Base-by-base conservation (phyloP, 352 stramenopile species). In the Globisporangium carolinianum region DNA sequence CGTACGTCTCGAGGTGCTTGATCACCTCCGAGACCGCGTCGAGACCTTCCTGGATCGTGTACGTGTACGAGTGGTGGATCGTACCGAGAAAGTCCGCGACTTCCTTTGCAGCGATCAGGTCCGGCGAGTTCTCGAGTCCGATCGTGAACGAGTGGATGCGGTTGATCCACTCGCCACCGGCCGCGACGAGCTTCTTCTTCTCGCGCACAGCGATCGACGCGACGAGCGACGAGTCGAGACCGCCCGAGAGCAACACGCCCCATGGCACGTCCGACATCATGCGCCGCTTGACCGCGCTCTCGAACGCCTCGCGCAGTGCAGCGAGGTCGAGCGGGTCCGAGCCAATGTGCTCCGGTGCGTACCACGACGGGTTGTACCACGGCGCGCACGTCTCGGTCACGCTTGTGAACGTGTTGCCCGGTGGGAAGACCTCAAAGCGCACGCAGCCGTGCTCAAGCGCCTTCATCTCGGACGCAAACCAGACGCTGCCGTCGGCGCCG, bases 211-310 rank as follows among this genome's bases (percentile, higher is more conserved):
- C 97, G 62, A 99, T 97, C 11, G 93, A 97, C 47, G 96, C 96
- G 17, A 99, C 97, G 47, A 99, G 83, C 15, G 95, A 99, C 48
- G 96, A 99, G 73, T 99, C 97, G 18, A 99, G 79, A 10, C 97
- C 97, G 53, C 97, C 97, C 9, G 90, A 98, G 15, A 99, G 89
- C 60, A 99, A 73, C 41, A 99, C 96, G 57, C 97, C 97, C 96
- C 96, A 99, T 37, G 96, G 96, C 36, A 99, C 97, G 65, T 99
- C 97, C 11, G 94, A 97, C 97, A 99, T 99, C 95, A 99, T 98
- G 55, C 96, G 87, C 53, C 95, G 81, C 63, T 89, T 96, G 18
- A 99, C 96, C 6, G 97, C 77, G 42, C 86, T 85, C 67, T 98
- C 94, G 67, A 99, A 99, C 11, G 91, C 77, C 41, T 89, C 63